phyloP scores from a whole-genome alignment of 208 protist species.

The Leishmania amazonensis region DNA sequence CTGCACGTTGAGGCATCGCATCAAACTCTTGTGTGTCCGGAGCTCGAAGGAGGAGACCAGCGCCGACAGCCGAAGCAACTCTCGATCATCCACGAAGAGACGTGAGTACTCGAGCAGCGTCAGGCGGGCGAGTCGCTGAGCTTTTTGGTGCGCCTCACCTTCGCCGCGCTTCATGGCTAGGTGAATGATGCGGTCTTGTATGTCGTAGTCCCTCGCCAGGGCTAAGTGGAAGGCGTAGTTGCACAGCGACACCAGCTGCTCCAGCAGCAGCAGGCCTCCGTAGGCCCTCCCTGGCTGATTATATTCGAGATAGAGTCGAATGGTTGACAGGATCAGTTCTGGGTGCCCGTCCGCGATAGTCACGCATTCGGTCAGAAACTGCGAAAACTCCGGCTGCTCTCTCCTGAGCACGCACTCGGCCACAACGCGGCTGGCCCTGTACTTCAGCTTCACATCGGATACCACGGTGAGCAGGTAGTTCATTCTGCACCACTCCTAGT shows the following conservation, averaged over 20 bases:
- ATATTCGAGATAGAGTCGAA: constrained; percentile 44
- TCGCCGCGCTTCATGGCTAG: constrained; percentile 57
- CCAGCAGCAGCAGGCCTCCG: constrained; percentile 62
- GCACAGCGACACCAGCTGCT: constrained; percentile 75
- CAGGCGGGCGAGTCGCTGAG: constrained; percentile 68
- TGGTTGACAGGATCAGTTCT: constrained; percentile 42
- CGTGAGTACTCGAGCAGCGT: constrained; percentile 87
- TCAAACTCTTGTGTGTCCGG: constrained; percentile 62
- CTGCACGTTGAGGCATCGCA: constrained; percentile 86
- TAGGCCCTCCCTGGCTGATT: constrained; percentile 40
- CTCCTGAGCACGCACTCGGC: constrained; percentile 35
- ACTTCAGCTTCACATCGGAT: constrained; percentile 56
- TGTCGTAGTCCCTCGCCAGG: constrained; percentile 46
- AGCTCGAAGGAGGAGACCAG: constrained; percentile 65
- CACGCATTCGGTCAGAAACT: constrained; percentile 48
- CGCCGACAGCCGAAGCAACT: constrained; percentile 52
- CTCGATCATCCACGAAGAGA: constrained; percentile 77
- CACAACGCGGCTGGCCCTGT: constrained; percentile 44
- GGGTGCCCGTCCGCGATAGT: constrained; percentile 60
- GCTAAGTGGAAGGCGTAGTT: constrained; percentile 78
- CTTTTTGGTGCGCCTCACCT: constrained; percentile 49
- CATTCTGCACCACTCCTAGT: constrained; percentile 35
- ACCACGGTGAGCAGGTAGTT: constrained; percentile 61
- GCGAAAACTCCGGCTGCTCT: constrained; percentile 19
- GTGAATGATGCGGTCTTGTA: constrained; percentile 71